These are phyloP conservation scores for Lavandula angustifolia DNA, from an alignment of 257 asterid species.

Conservation along the genomic window DNA sequence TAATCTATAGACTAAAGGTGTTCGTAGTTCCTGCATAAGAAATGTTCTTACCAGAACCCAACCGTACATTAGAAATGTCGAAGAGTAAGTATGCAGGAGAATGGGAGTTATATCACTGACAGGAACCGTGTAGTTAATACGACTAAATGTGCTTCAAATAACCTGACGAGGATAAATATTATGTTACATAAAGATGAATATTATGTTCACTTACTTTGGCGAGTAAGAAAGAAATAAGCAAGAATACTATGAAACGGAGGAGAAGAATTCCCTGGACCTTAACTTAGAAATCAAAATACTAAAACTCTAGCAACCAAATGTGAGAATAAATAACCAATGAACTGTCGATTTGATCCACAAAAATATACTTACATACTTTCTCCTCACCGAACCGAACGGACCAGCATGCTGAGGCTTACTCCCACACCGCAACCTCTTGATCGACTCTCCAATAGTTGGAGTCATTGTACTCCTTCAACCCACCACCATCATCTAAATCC, in stretches of 20 bases:
- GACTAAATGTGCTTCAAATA: too few relatives aligned
- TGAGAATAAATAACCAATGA: constrained; percentile 32
- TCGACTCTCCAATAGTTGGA: constrained; percentile 97
- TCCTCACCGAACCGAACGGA: not conserved
- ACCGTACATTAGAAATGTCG: too few relatives aligned
- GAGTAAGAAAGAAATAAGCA: too few relatives aligned
- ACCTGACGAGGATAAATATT: too few relatives aligned
- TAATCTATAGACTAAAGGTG: too few relatives aligned
- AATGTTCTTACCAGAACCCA: too few relatives aligned
- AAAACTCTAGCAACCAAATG: constrained; percentile 25
- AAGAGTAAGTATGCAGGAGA: too few relatives aligned
- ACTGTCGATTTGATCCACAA: constrained; percentile 32
- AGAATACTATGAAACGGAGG: constrained; percentile 29
- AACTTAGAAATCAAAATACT: constrained; percentile 27
- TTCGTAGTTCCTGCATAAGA: too few relatives aligned
- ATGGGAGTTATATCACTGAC: too few relatives aligned
- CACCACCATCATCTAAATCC: constrained; percentile 55
- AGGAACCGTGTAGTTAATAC: too few relatives aligned
- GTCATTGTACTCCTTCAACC: constrained; percentile 71
- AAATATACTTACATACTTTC: constrained; percentile 40
- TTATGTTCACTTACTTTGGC: too few relatives aligned
- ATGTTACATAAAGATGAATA: too few relatives aligned
- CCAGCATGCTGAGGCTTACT: constrained; percentile 35
- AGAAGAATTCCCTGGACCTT: constrained; percentile 32
- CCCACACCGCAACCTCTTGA: constrained; percentile 76